Evolutionary conservation across 305 asterid genomes (phyloP).

Genomic region (Coffea humblotiana): DNA sequence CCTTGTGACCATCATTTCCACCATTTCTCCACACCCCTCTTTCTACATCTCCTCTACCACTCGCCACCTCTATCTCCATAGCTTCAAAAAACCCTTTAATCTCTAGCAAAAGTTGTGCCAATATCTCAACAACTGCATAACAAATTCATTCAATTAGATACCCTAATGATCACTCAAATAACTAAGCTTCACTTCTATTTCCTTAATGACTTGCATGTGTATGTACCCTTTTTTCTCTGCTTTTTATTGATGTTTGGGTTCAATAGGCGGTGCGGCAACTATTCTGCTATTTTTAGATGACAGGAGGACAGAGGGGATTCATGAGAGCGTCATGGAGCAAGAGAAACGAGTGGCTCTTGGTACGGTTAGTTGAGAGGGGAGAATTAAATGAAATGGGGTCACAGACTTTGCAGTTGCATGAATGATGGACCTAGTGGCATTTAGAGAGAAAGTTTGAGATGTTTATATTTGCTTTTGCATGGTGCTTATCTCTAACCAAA

Average conservation of each 20-base stretch:
- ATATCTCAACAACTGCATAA: neutral
- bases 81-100: neutral
- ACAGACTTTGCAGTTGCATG: slow-evolving; percentile 16
- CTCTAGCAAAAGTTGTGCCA: neutral
- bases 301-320: neutral
- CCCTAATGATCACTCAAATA: neutral
- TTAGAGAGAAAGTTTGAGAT: neutral
- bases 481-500: neutral
- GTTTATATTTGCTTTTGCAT: neutral
- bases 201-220: slow-evolving; percentile 13
- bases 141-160: neutral
- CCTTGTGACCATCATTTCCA: slow-evolving; percentile 18
- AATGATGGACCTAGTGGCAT: neutral
- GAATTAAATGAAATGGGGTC: slow-evolving; percentile 32
- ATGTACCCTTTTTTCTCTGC: neutral
- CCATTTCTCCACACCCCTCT: slow-evolving; percentile 21
- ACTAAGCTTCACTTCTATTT: slow-evolving; percentile 1
- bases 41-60: slow-evolving; percentile 28
- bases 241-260: neutral
- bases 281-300: neutral
- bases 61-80: slow-evolving; percentile 33
- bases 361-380: slow-evolving; percentile 19
- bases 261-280: neutral
- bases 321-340: neutral
- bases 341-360: slow-evolving; percentile 6